These are phyloP conservation scores for Aspergillus leporis DNA, from an alignment of 495 filamentous ascomycete species.

Conservation along the genomic window DNA sequence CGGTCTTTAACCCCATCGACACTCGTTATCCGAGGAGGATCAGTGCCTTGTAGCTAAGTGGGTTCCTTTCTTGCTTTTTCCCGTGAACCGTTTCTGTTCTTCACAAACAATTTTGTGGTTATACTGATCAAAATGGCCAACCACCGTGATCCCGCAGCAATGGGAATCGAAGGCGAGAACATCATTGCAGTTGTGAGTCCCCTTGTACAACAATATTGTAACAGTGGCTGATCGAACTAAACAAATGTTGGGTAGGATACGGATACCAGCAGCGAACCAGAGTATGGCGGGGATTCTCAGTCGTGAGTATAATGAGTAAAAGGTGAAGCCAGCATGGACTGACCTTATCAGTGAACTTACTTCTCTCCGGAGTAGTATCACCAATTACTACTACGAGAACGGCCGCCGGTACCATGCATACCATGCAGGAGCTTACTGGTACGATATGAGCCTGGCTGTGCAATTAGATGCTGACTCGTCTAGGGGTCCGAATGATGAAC, in stretches of 20 bases:
- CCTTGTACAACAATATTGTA: not conserved
- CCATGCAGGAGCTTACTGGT: not conserved
- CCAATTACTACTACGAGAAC: constrained; percentile 2
- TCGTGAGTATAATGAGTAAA: not conserved
- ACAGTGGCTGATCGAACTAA: no score
- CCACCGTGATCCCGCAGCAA: not conserved
- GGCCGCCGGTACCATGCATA: constrained; percentile 2
- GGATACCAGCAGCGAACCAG: not conserved
- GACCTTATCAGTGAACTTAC: not conserved
- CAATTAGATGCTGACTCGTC: not conserved
- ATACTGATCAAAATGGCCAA: not conserved
- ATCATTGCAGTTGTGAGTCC: not conserved
- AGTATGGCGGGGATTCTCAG: not conserved
- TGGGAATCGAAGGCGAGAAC: not conserved
- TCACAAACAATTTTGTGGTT: not conserved
- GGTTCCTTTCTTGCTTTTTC: not conserved
- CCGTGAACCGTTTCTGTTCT: not conserved
- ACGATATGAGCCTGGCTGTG: not conserved
- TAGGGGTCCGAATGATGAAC: constrained; percentile 2
- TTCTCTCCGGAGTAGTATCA: constrained; percentile 2
- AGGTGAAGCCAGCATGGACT: not conserved
- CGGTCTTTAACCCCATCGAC: not conserved
- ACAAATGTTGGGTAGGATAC: not conserved
- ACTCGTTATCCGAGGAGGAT: not conserved
- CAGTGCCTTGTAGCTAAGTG: not conserved